phyloP scores from a whole-genome alignment of 257 asterid genomes.

The Solanum verrucosum region DNA sequence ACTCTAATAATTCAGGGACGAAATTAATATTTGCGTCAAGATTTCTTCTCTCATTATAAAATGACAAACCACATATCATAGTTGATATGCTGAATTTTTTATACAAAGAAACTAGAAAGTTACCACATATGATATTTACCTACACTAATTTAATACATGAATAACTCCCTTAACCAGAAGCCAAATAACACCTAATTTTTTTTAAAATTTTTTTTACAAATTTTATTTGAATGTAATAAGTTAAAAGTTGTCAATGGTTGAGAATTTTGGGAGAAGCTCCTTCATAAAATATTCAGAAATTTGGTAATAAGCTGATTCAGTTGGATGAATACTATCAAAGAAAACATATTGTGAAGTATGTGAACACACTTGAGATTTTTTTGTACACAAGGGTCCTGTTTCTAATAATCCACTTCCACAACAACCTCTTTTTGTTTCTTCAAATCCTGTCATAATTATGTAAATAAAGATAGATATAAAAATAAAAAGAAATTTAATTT shows the following conservation, averaged over 20 bases:
- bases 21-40: too few species aligned
- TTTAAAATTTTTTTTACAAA: not conserved
- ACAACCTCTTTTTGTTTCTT: conserved; percentile 17
- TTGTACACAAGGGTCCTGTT: conserved; percentile 7
- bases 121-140: not conserved
- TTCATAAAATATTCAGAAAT: conserved; percentile 1
- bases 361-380: not conserved
- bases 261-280: conserved; percentile 2
- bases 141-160: not conserved
- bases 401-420: conserved; percentile 19
- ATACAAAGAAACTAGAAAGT: not conserved
- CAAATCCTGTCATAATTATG: conserved; percentile 10
- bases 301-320: not conserved
- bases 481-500: not conserved
- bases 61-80: not conserved
- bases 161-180: not conserved
- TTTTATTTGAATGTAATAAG: not conserved
- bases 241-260: not conserved
- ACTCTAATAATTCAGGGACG: too few species aligned
- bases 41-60: not conserved
- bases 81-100: not conserved
- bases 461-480: not conserved
- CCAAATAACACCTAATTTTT: not conserved
- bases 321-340: conserved; percentile 15
- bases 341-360: conserved; percentile 1